Percentiles rank a stretch among this genome's conserved stretches.
Conservation (phyloP, 2,329 filamentous ascomycete genomes). For the Colletotrichum sp. region DNA sequence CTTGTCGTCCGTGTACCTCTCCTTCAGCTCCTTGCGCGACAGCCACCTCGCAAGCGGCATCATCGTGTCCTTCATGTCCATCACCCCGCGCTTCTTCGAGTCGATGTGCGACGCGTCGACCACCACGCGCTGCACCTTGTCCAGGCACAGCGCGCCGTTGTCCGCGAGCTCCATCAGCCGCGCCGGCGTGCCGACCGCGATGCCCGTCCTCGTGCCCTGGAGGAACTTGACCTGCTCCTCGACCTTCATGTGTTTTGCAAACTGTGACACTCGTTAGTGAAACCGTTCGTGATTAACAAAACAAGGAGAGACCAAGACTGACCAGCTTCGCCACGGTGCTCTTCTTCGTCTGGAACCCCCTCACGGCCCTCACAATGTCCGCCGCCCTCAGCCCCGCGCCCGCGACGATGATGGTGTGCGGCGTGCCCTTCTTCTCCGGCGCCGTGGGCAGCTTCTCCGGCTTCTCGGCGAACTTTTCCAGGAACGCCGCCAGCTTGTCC, state of each 20-base stretch:
- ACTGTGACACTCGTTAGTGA: conserved; percentile 45
- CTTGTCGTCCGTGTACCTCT: conserved; percentile 67
- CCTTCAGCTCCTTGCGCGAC: conserved; percentile 72
- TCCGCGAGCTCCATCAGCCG: conserved; percentile 83
- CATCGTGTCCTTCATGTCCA: conserved; percentile 95
- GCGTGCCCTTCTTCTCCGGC: conserved; percentile 71
- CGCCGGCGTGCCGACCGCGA: conserved; percentile 89
- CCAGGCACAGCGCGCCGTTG: conserved; percentile 74
- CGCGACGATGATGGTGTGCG: conserved; percentile 90
- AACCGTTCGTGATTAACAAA: not conserved
- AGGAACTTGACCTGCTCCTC: conserved; percentile 83
- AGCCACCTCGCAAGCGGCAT: conserved; percentile 80
- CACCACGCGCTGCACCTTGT: conserved; percentile 78
- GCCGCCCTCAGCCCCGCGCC: conserved; percentile 85
- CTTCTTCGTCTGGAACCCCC: conserved; percentile 81
- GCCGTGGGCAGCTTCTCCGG: conserved; percentile 66
- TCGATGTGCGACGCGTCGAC: conserved; percentile 94
- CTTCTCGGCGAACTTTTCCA: conserved; percentile 70
- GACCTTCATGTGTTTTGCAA: conserved; percentile 98
- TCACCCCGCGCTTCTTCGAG: conserved; percentile 89
- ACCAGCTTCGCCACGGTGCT: conserved; percentile 82
- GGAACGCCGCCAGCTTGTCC: conserved; percentile 77
- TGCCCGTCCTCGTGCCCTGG: conserved; percentile 72
- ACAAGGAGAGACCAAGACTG: conserved; percentile 22
- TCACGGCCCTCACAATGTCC: conserved; percentile 76